Evolutionary conservation across 2,329 filamentous ascomycete genomes (phyloP).

Genomic region (Ophiocordyceps sinensis): DNA sequence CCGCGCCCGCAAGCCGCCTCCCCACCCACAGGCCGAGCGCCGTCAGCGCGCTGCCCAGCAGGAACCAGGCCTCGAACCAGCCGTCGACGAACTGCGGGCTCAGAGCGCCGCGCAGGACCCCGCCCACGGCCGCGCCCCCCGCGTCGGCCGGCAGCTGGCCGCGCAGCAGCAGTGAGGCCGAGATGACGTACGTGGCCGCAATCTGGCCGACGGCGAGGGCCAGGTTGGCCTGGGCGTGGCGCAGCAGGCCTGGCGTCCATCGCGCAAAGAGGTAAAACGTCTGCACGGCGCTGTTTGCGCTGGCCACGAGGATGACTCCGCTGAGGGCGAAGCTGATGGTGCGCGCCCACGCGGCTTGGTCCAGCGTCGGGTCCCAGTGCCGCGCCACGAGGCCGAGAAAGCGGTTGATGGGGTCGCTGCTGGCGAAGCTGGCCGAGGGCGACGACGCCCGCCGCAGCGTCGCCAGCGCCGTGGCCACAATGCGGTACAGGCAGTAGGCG

Average conservation of each 20-base stretch:
- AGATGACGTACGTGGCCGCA: slow-evolving; percentile 74
- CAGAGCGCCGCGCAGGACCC: slow-evolving; percentile 50
- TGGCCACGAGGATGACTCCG: slow-evolving; percentile 68
- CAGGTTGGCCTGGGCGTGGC: slow-evolving; percentile 62
- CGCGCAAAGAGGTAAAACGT: slow-evolving; percentile 71
- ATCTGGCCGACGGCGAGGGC: slow-evolving; percentile 70
- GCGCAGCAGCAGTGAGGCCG: slow-evolving; percentile 59
- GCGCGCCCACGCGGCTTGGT: slow-evolving; percentile 70
- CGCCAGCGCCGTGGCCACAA: slow-evolving; percentile 56
- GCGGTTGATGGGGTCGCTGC: slow-evolving; percentile 71
- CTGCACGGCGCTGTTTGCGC: slow-evolving; percentile 71
- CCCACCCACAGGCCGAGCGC: slow-evolving; percentile 61
- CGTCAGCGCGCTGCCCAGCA: slow-evolving; percentile 52
- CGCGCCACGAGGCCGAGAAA: slow-evolving; percentile 66
- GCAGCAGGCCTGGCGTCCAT: slow-evolving; percentile 56
- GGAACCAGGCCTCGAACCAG: slow-evolving; percentile 84
- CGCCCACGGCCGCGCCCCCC: slow-evolving; percentile 62
- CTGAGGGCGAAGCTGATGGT: slow-evolving; percentile 75
- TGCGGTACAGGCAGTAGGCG: slow-evolving; percentile 73
- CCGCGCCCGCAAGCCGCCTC: slow-evolving; percentile 33
- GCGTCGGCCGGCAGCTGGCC: slow-evolving; percentile 68
- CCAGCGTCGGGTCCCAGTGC: slow-evolving; percentile 71
- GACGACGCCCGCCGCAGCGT: slow-evolving; percentile 41
- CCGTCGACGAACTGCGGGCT: slow-evolving; percentile 1
- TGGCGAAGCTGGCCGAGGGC: slow-evolving; percentile 39